Conservation (phyloP, 148 eudicot genomes). For the Fagopyrum homotropicum region DNA sequence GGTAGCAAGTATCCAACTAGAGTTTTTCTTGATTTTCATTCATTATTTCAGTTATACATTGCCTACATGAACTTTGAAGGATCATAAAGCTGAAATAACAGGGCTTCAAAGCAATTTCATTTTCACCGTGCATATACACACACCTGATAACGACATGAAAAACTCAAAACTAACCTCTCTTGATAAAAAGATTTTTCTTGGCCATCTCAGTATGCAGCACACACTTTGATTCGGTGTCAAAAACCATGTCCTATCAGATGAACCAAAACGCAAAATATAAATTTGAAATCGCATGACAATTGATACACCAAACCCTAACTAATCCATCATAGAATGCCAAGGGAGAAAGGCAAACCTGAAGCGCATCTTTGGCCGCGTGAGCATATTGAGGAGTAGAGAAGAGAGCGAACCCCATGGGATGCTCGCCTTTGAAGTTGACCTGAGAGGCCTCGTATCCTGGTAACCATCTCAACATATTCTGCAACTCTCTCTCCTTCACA, state of each 20-base stretch:
- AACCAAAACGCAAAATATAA: conserved; percentile 4
- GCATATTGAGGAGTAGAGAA: conserved; percentile 67
- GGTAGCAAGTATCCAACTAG: not conserved
- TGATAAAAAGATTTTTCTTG: conserved; percentile 87
- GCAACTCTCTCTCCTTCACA: conserved; percentile 89
- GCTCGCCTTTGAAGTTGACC: conserved; percentile 79
- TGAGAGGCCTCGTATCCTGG: conserved; percentile 99
- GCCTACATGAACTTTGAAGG: not conserved
- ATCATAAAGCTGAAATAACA: not conserved
- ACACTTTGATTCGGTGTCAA: conserved; percentile 71
- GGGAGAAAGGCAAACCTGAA: conserved; percentile 42
- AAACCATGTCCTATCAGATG: conserved; percentile 60
- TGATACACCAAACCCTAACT: not conserved
- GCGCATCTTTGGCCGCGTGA: conserved; percentile 81
- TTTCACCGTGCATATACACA: not conserved
- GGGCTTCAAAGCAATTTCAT: not conserved
- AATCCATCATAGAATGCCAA: not conserved
- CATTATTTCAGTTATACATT: not conserved
- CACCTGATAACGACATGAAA: not conserved
- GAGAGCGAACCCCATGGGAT: conserved; percentile 89
- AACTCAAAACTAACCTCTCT: conserved; percentile 58
- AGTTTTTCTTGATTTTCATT: not conserved
- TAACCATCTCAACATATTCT: conserved; percentile 76
- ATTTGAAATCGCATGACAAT: not conserved
- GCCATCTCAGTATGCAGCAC: conserved; percentile 97